A percentile compares a stretch with the other conserved stretches of the same genome.
These are phyloP conservation scores for Lodderomyces margitis DNA, from an alignment of 1,139 yeast genomes.

Conservation along the genomic window DNA sequence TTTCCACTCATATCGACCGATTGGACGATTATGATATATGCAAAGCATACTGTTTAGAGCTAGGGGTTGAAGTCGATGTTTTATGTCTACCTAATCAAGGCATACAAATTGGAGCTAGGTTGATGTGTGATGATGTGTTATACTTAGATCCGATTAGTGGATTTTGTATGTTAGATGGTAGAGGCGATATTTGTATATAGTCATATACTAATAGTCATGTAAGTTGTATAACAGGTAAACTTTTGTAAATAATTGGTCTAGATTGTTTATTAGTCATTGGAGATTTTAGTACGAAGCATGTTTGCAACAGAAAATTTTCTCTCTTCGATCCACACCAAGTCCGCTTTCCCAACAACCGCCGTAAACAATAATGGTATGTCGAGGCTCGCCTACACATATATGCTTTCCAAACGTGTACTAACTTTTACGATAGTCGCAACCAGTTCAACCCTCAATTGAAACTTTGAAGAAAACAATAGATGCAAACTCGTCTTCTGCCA, in stretches of 20 bases:
- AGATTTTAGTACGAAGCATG: too few species aligned
- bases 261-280: background rate
- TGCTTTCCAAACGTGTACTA: constrained; percentile 5
- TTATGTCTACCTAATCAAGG: constrained; percentile 17
- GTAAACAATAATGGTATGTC: constrained; percentile 6
- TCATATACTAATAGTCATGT: background rate
- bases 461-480: constrained; percentile 45
- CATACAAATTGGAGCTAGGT: constrained; percentile 40
- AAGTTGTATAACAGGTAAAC: too few species aligned
- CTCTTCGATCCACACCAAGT: too few species aligned
- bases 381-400: background rate
- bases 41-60: constrained; percentile 43
- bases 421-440: constrained; percentile 7
- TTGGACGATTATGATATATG: constrained; percentile 15
- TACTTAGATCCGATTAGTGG: constrained; percentile 36
- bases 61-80: constrained; percentile 48
- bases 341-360: background rate
- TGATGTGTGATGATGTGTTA: constrained; percentile 38
- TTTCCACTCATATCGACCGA: constrained; percentile 27
- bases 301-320: constrained; percentile 3
- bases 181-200: constrained; percentile 1
- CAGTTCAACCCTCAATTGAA: constrained; percentile 62
- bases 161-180: constrained; percentile 18
- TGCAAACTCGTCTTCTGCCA: constrained; percentile 27
- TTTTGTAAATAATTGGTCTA: too few species aligned